Evolutionary conservation across 2,329 filamentous ascomycete species (phyloP), one percentile per base, ranked within the genome.

Genomic region (Grosmannia huntii): DNA sequence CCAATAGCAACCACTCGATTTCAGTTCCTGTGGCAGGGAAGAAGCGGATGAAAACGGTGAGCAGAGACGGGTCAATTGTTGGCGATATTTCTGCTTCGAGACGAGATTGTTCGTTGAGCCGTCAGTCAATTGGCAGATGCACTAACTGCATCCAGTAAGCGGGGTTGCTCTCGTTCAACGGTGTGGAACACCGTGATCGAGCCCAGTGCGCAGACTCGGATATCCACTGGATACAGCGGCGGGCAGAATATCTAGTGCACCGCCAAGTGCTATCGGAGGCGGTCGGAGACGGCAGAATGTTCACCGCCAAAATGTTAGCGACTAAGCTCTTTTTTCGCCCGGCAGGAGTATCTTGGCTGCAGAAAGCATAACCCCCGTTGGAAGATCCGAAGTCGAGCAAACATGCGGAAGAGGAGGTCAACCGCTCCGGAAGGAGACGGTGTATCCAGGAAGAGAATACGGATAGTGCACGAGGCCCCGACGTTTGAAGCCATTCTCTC

Each of bases 401-500:
- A 12, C 44, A 79, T 79, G 77, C 70, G 68, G 28, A 80, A 80
- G 67, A 69, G 76, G 62, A 66, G 70, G 56, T 68, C 71, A 41
- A 66, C 68, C 55, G 71, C 70, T 55, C 65, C 65, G 19, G 74
- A 78, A 56, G 70, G 69, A 41, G 68, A 70, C 7, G 71, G 69
- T 36, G 71, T 73, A 33, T 71, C 73, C 33, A 71, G 76, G 27
- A 83, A 83, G 68, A 76, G 80, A 62, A 76, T 77, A 61, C 82
- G 80, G 67, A 71, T 79, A n/a, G 72, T 76, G 5, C 78, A 82
- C 62, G 77, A 83, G 59, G 69, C 76, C 1, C 79, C 81, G 16
- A 78, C 81, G 2, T 79, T 77, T 12, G 83, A 86, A 63, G 80
- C 85, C 44, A 76, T 89, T 53, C 72, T 76, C 54, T 82, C 82